Evolutionary conservation across 805 yeast species (phyloP), one percentile per base, ranked within the genome.

Genomic region (Kluyveromyces starmeri): DNA sequence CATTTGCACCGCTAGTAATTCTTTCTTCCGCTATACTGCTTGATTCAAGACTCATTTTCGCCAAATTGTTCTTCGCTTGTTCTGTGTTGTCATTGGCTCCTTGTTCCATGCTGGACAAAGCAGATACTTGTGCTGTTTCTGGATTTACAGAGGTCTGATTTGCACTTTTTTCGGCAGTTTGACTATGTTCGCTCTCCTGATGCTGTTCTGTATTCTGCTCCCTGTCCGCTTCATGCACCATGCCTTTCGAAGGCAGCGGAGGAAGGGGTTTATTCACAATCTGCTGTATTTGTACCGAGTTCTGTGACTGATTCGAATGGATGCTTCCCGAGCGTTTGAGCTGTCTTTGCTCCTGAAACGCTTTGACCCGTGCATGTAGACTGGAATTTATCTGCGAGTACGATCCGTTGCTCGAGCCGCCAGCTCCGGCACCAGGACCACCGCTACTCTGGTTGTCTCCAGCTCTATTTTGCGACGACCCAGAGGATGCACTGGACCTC

Each of bases 321-420:
- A 52, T 50, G 47, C 61, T 51, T 26, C 59, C 50, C 5, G 63
- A 51, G 26, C 65, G 46, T 33, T 63, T 61, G 32, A 62, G 60
- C 39, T 75, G 77, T 45, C 96, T 71, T 50, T 80, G 76, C 43
- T 83, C 85, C 56, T 86, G 96, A 48, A 88, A 83, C 0, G 95
- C 95, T 55, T 82, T 62, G 23, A 88, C 69, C 43, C 92, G 67
- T 1, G 95, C 96, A 56, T 86, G 96, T 26, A 85, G 71, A 42
- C 83, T 89, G 8, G 92, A 78, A 47, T 71, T 76, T 33, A 79
- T 63, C 35, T 59, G 64, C 32, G 43, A 48, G 35, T 53, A 55
- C 17, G 25, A 21, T 5, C 33, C 33, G n/a, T 15, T 15, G n/a
- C 9, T 13, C 10, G 26, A 21, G 17, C 28, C 28, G n/a, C n/a